Conservation (phyloP, 441 rosid genomes). For the Erysimum cheiri region DNA sequence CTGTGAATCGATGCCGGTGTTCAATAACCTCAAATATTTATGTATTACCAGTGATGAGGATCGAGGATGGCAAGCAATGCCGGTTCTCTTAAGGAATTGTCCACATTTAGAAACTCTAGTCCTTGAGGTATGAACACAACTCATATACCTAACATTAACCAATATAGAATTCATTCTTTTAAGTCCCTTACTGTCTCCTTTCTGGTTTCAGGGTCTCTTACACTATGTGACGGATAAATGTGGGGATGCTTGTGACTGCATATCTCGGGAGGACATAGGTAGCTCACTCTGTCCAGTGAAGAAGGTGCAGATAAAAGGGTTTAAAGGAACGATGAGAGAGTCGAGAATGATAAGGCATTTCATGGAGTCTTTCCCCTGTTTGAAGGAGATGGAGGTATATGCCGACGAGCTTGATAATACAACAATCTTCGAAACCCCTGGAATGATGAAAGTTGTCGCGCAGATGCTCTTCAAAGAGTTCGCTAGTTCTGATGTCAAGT, state of each 20-base stretch:
- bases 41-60: background rate
- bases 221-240: background rate
- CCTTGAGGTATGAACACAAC: background rate
- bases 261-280: background rate
- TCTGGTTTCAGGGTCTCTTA: background rate
- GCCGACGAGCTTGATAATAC: background rate
- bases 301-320: background rate
- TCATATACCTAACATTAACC: background rate
- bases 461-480: too few species aligned
- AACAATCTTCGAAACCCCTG: background rate
- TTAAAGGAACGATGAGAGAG: background rate
- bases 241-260: background rate
- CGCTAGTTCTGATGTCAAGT: too few species aligned
- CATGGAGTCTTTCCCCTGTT: background rate
- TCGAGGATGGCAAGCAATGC: conserved; percentile 11
- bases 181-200: background rate
- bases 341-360: conserved; percentile 1
- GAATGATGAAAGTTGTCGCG: too few species aligned
- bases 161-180: too few species aligned
- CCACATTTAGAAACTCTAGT: background rate
- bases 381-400: background rate
- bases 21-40: background rate
- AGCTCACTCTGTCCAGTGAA: background rate
- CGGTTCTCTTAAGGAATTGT: background rate
- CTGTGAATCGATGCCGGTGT: background rate